A percentile compares a stretch with the other conserved stretches of the same genome.
These are phyloP conservation scores for Saksenaea vasiformis DNA, from an alignment of 371 early-diverging fungal species.

Conservation along the genomic window DNA sequence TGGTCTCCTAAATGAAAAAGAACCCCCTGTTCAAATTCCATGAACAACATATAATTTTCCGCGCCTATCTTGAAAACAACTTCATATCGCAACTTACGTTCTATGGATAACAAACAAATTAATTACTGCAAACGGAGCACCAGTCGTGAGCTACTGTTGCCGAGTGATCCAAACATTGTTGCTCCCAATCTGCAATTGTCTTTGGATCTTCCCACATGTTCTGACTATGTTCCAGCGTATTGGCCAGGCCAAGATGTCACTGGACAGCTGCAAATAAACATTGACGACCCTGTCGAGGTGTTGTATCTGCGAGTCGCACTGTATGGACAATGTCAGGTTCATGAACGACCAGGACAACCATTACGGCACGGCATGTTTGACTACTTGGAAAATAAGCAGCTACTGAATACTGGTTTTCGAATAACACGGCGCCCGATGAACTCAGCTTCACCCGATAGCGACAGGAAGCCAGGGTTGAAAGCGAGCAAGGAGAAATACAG, in stretches of 20 bases:
- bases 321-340: constrained; percentile 13
- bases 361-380: constrained; percentile 19
- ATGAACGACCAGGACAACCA: constrained; percentile 15
- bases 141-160: neutral
- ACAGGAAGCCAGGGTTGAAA: neutral
- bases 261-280: neutral
- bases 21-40: no score
- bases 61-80: neutral
- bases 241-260: neutral
- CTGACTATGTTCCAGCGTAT: neutral
- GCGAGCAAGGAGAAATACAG: neutral
- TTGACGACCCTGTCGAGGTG: constrained; percentile 2
- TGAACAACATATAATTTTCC: no score
- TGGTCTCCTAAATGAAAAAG: no score
- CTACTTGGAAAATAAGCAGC: constrained; percentile 14
- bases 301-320: constrained; percentile 11
- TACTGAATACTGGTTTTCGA: constrained; percentile 16
- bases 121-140: neutral
- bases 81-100: neutral
- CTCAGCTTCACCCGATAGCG: neutral
- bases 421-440: constrained; percentile 9
- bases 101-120: neutral
- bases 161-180: neutral
- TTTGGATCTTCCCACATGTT: neutral
- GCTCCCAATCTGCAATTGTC: neutral